Conservation (phyloP, 164 flowering plant genomes). For the Pachysandra terminalis region DNA sequence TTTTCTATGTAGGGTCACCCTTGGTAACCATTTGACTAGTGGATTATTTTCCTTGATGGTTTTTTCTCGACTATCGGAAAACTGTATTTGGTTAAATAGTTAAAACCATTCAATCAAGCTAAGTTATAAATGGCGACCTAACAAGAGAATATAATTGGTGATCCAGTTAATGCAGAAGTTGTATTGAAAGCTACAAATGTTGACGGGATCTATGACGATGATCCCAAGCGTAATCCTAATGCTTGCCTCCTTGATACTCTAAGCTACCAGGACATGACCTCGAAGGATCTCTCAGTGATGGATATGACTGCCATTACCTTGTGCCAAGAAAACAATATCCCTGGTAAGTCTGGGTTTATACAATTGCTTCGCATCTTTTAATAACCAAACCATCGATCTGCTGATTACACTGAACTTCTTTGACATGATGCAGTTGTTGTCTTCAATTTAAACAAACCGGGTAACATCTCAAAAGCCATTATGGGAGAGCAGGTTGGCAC, state of each 20-base stretch:
- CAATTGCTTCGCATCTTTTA: neutral
- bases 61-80: neutral
- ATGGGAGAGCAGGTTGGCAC: conserved; percentile 93
- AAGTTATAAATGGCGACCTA: neutral
- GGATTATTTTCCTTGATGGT: neutral
- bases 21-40: neutral
- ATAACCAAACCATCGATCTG: neutral
- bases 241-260: conserved; percentile 75
- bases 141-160: conserved; percentile 7
- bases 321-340: conserved; percentile 95
- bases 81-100: no score
- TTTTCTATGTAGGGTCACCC: neutral
- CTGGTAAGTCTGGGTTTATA: conserved; percentile 46
- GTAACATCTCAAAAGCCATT: conserved; percentile 85
- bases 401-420: neutral
- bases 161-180: conserved; percentile 94
- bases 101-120: neutral
- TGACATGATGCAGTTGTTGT: conserved; percentile 74
- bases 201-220: conserved; percentile 86
- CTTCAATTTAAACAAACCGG: conserved; percentile 75
- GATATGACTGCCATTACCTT: conserved; percentile 96
- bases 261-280: conserved; percentile 80
- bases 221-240: conserved; percentile 73
- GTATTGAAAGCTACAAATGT: conserved; percentile 97
- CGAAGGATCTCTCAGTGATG: conserved; percentile 96